A percentile compares a stretch with the other conserved stretches of the same genome.
Conservation (phyloP, 164 flowering plant genomes). For the Piper betle region DNA sequence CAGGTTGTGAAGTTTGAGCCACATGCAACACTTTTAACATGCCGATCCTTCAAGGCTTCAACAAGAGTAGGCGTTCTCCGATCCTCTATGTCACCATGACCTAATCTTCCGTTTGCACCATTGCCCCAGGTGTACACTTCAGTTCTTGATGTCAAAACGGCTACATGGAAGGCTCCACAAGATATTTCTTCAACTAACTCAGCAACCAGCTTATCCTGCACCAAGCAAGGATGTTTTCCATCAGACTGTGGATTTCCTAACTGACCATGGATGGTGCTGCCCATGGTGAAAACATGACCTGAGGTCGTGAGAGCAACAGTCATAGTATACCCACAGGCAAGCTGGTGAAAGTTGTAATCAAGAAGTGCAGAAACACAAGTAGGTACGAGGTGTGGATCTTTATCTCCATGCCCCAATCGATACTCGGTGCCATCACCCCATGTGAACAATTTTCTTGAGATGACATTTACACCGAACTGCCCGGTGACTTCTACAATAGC, state of each 20-base stretch:
- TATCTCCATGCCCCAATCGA: conserved; percentile 69
- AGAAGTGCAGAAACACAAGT: conserved; percentile 53
- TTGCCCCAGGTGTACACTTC: no score
- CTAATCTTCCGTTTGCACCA: no score
- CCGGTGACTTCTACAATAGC: conserved; percentile 61
- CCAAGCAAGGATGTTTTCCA: conserved; percentile 48
- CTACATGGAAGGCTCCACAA: conserved; percentile 66
- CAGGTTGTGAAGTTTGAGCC: conserved; percentile 46
- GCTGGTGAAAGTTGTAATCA: conserved; percentile 59
- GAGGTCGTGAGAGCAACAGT: conserved; percentile 72
- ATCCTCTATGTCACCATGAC: conserved; percentile 22
- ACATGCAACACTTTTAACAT: conserved; percentile 38
- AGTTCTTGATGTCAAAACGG: conserved; percentile 13
- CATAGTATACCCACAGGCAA: conserved; percentile 62
- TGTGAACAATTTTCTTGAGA: conserved; percentile 62
- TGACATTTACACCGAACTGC: conserved; percentile 21
- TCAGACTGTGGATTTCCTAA: conserved; percentile 56
- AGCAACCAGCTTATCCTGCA: conserved; percentile 62
- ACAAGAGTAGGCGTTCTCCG: conserved; percentile 36
- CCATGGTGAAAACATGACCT: conserved; percentile 76
- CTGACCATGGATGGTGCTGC: conserved; percentile 51
- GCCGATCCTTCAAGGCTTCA: conserved; percentile 39
- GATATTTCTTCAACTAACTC: conserved; percentile 66
- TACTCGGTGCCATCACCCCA: conserved; percentile 87
- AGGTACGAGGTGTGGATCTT: conserved; percentile 47